These are phyloP conservation scores for Trichosanthes truncata DNA, from an alignment of 306 rosid species.

Conservation along the genomic window DNA sequence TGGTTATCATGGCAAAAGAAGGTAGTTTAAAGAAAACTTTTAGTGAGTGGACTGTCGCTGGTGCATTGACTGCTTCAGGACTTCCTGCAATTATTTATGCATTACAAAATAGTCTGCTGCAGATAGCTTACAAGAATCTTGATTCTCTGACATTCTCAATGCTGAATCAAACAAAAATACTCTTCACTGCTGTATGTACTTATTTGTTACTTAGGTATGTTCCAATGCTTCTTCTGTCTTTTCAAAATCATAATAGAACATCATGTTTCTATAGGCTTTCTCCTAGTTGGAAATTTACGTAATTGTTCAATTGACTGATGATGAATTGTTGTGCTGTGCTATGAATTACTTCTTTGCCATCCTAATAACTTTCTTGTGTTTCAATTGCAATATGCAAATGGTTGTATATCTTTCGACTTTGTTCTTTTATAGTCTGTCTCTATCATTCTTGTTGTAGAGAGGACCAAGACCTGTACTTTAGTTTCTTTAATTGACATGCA, in stretches of 20 bases:
- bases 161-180: constrained; percentile 85
- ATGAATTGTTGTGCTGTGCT: background rate
- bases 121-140: constrained; percentile 87
- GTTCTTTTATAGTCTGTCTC: background rate
- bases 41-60: constrained; percentile 73
- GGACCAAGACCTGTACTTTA: background rate
- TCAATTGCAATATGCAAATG: background rate
- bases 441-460: background rate
- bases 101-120: constrained; percentile 90
- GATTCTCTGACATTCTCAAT: constrained; percentile 96
- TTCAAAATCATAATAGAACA: background rate
- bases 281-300: background rate
- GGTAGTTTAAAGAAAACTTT: constrained; percentile 52
- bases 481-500: background rate
- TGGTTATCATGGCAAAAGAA: constrained; percentile 69
- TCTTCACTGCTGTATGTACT: constrained; percentile 86
- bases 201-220: constrained; percentile 69
- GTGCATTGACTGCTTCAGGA: constrained; percentile 91
- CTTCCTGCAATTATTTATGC: constrained; percentile 96
- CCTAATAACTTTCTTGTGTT: background rate
- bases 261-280: background rate
- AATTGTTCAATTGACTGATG: background rate
- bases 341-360: background rate
- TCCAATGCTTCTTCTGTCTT: background rate
- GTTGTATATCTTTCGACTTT: too few species aligned